Base-by-base conservation (phyloP, 345 rosid species). In the Acer yangbiense region DNA sequence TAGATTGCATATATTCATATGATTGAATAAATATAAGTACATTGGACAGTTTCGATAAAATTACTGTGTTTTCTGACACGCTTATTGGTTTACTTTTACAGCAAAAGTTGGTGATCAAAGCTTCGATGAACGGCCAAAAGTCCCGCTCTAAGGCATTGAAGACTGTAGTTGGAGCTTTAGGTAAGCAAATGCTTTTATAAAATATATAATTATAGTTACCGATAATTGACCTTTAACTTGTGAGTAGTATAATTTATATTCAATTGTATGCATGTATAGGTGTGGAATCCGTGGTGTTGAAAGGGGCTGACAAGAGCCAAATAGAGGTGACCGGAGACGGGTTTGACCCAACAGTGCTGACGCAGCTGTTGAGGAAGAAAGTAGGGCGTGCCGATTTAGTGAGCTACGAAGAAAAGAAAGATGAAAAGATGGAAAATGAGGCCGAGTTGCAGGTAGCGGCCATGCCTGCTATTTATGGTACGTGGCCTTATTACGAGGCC, bases 281-380 rank as follows among this genome's bases (percentile, higher is more conserved):
- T 0, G 92, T 90, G 14, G 76, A 84, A 58, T 84, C 83, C 0
- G 92, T 76, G 46, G 76, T 83, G 2, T 69, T 86, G 67, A 88
- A 79, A 75, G 92, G 90, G 4, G 78, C 75, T 16, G 88, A 83
- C 20, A 78, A 82, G 86, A 83, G 72, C 78, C 85, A 87, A 61
- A 89, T 89, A 32, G 92, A 87, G 79, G 83, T 90, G 5, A 84
- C 70, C 0, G 92, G 92, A 39, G 87, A 83, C 8, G 85, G 80
- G 17, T 78, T 90, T 1, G 89, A 89, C 62, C 32, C 86, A 68
- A 86, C 80, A 3, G 1, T 18, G 11, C 80, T 89, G 3, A 60
- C 64, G 0, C 23, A 0, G 23, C 27, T 8, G 76, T 65, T 87
- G 2, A 82, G 89, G 27, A 89, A 83, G 69, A 78, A 73, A 7